Base-by-base conservation (phyloP, 2,329 filamentous ascomycete species). In the Magnaporthiopsis poae region DNA sequence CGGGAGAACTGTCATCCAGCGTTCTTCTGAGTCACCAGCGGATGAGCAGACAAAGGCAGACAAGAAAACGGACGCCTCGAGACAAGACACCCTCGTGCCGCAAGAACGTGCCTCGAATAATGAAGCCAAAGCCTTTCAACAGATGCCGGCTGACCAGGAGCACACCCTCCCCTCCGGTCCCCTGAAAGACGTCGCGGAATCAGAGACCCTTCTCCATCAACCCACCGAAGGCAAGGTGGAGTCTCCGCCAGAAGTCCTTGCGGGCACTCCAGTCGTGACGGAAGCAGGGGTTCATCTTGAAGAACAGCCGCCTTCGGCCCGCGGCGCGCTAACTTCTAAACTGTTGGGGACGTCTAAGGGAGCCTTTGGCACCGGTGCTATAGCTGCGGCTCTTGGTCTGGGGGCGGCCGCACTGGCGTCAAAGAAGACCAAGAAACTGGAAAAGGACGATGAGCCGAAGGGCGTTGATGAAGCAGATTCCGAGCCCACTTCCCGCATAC, bases 371-470 rank as follows among this genome's bases (percentile, higher is more conserved):
- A 31, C 64, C 31, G 56, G 18, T 21, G 56, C 15, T 60, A 25
- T 15, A 36, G 64, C 33, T 8, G 56, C 64, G 18, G n/a, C 56
- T 8, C 64, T 65, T 33, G 64, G 31, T 46, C n/a, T 36, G 2
- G 64, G 52, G n/a, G 46, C 56, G 27, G 27, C 59, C 4, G n/a
- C 59, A 12, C 8, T 65, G 59, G n/a, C 27, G 59, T 35, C 64
- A 33, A 62, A 25, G 36, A 62, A 33, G 7, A 69, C 68, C 56
- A 76, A 74, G 69, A 78, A 76, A 67, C 73, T 73, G 56, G 77
- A 77, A 70, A 77, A 77, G 61, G 70, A 71, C 68, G 73, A 72
- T 67, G 70, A 70, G 60, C 67, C 63, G 31, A 71, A 70, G 63
- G 68, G 67, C 27, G 69, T 67, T 61, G 69, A 71, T 46, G n/a